Conservation (phyloP, 2,329 filamentous ascomycete genomes). For the Chaetomium sp. region DNA sequence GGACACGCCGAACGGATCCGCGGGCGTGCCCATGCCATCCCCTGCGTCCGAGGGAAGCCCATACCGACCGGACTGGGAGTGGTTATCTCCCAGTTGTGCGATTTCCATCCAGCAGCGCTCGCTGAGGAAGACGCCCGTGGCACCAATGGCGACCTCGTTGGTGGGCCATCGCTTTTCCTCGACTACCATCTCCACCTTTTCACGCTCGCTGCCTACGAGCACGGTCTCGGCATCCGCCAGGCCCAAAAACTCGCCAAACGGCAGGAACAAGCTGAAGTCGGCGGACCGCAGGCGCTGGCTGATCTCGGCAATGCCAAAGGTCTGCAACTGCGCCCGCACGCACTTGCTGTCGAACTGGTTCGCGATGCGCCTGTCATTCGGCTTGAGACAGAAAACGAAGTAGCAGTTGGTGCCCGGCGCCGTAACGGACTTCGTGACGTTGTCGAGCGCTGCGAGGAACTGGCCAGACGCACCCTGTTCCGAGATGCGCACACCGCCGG, state of each 20-base stretch:
- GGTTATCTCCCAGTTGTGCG: constrained; percentile 69
- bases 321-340: constrained; percentile 90
- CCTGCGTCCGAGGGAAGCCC: constrained; percentile 61
- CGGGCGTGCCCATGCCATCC: constrained; percentile 61
- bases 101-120: constrained; percentile 95
- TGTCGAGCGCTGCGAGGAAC: constrained; percentile 85
- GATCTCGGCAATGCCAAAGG: constrained; percentile 94
- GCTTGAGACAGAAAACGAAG: constrained; percentile 96
- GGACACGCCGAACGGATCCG: constrained; percentile 62
- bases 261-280: constrained; percentile 93
- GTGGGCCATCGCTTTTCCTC: constrained; percentile 90
- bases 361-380: constrained; percentile 93
- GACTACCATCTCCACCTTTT: constrained; percentile 88
- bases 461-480: constrained; percentile 91
- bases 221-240: constrained; percentile 81
- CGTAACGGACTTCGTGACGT: constrained; percentile 83
- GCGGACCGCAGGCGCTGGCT: constrained; percentile 89
- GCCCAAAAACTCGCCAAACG: constrained; percentile 93
- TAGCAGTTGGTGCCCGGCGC: constrained; percentile 87
- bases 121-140: constrained; percentile 92
- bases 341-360: constrained; percentile 99
- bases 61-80: constrained; percentile 57
- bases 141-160: constrained; percentile 88
- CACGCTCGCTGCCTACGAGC: constrained; percentile 86
- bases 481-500: constrained; percentile 47